Conservation (phyloP, 805 yeast species). For the Debaryomyces hansenii region DNA sequence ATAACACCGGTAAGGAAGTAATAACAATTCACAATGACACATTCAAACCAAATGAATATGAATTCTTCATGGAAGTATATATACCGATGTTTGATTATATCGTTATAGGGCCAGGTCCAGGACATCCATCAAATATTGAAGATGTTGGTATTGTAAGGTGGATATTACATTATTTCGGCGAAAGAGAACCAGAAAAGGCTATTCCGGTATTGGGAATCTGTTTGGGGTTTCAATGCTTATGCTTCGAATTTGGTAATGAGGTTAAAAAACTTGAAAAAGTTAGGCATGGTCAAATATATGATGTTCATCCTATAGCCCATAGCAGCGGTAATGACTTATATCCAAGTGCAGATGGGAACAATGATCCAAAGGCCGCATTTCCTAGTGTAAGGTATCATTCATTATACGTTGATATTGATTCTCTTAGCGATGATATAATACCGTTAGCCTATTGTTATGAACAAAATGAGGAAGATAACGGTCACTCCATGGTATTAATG, state of each 20-base stretch:
- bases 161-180: slow-evolving; percentile 36
- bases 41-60: slow-evolving; percentile 29
- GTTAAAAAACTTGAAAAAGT: slow-evolving; percentile 56
- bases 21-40: slow-evolving; percentile 66
- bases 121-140: slow-evolving; percentile 61
- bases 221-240: slow-evolving; percentile 85
- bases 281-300: slow-evolving; percentile 83
- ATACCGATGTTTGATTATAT: slow-evolving; percentile 66
- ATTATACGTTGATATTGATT: slow-evolving; percentile 48
- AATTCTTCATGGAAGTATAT: slow-evolving; percentile 36
- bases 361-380: slow-evolving; percentile 36
- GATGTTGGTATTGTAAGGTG: slow-evolving; percentile 79
- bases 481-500: slow-evolving; percentile 56
- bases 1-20: slow-evolving; percentile 50
- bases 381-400: slow-evolving; percentile 90
- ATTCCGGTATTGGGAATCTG: slow-evolving; percentile 88
- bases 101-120: slow-evolving; percentile 97
- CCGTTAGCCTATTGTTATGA: slow-evolving; percentile 66
- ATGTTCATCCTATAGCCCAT: slow-evolving; percentile 38
- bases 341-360: slow-evolving; percentile 18
- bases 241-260: slow-evolving; percentile 57
- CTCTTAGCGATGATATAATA: slow-evolving; percentile 33
- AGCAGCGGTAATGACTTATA: slow-evolving; percentile 39
- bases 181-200: slow-evolving; percentile 8
- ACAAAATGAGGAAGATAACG: slow-evolving; percentile 25